Evolutionary conservation across 345 rosid species (phyloP).

Genomic region (Turritis glabra): DNA sequence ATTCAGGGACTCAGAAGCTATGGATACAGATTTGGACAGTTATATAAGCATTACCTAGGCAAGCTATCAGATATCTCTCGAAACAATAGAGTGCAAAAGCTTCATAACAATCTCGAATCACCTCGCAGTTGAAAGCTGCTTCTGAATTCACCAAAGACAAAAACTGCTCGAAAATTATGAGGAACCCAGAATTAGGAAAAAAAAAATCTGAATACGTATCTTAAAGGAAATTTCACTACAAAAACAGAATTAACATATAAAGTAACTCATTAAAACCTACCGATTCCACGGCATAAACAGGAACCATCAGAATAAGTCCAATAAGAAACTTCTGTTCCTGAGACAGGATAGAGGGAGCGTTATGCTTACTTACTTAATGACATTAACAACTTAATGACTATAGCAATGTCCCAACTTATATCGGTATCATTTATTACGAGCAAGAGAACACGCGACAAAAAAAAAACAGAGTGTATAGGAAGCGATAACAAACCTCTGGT

Average conservation of each 20-base stretch:
- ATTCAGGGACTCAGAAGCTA: neutral
- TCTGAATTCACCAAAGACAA: constrained; percentile 84
- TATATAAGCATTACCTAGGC: constrained; percentile 67
- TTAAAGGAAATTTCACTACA: neutral
- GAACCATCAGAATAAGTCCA: constrained; percentile 97
- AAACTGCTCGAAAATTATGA: constrained; percentile 57
- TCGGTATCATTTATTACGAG: neutral
- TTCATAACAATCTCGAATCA: constrained; percentile 96
- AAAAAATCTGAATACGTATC: neutral
- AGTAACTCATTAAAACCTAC: constrained; percentile 46
- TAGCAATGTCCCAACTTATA: neutral
- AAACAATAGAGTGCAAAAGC: constrained; percentile 99
- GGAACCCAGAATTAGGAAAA: constrained; percentile 22
- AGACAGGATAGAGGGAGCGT: constrained; percentile 28
- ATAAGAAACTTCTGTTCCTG: constrained; percentile 99
- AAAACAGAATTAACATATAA: neutral
- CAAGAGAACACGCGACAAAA: neutral
- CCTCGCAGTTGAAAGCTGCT: constrained; percentile 94
- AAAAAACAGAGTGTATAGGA: neutral
- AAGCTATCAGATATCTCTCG: constrained; percentile 97
- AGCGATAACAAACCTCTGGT: constrained; percentile 73
- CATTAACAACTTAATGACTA: constrained; percentile 6
- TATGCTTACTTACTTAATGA: neutral
- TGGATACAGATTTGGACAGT: neutral
- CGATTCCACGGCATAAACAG: constrained; percentile 94